Conservation (phyloP, 345 rosid genomes). For the Bruguiera parviflora region DNA sequence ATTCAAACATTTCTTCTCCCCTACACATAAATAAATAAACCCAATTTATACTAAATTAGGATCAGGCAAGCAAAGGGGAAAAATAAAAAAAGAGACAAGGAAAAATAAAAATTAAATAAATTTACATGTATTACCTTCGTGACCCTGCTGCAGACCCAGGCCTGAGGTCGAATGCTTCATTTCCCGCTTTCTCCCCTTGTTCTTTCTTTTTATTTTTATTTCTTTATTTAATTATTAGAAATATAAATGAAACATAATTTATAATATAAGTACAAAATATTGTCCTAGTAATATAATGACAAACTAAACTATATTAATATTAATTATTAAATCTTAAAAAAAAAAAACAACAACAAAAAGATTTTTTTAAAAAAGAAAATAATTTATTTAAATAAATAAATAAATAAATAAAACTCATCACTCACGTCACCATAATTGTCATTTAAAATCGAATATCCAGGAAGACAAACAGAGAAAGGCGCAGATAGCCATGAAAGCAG, state of each 20-base stretch:
- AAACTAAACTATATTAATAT: not conserved
- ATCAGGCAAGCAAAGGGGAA: not conserved
- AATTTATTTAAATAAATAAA: too few relatives aligned
- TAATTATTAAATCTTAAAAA: too few relatives aligned
- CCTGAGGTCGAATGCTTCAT: constrained; percentile 32
- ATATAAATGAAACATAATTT: not conserved
- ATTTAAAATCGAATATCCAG: too few relatives aligned
- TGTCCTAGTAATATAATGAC: not conserved
- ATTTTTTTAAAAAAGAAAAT: too few relatives aligned
- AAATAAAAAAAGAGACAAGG: too few relatives aligned
- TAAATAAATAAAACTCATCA: too few relatives aligned
- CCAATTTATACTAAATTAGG: not conserved
- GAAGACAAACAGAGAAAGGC: too few relatives aligned
- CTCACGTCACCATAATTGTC: too few relatives aligned
- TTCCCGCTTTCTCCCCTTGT: constrained; percentile 3
- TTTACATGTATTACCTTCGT: constrained; percentile 9
- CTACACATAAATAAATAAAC: constrained; percentile 7
- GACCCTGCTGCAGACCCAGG: constrained; percentile 24
- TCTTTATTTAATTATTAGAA: not conserved
- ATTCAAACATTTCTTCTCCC: constrained; percentile 33
- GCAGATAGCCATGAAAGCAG: too few relatives aligned
- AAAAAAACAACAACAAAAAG: too few relatives aligned
- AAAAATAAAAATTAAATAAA: not conserved
- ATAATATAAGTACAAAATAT: constrained; percentile 1
- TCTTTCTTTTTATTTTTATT: not conserved